Percentiles rank a stretch among this genome's conserved stretches.
phyloP scores from a whole-genome alignment of 208 protist species.

The Acanthamoeba triangularis region DNA sequence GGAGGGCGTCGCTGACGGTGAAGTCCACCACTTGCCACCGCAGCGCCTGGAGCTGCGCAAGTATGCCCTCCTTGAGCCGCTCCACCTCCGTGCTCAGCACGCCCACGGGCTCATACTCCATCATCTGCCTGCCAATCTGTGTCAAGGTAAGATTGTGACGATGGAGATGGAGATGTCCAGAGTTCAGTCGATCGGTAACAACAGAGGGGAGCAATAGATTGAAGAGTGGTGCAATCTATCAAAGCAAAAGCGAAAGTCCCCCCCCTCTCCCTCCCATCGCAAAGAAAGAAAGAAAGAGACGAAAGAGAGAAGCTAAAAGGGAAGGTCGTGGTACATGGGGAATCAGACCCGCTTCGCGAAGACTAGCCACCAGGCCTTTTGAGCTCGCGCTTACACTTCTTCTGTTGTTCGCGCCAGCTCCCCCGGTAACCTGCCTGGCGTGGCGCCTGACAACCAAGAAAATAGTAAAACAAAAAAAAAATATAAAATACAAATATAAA shows the following conservation, averaged over 20 bases:
- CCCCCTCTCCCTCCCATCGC: neutral
- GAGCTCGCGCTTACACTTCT: neutral
- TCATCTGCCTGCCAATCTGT: neutral
- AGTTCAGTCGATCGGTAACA: neutral
- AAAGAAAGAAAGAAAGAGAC: neutral
- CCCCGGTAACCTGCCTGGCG: neutral
- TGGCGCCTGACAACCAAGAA: neutral
- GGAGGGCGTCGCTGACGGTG: neutral
- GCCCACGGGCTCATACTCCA: neutral
- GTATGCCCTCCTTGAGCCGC: constrained; percentile 18
- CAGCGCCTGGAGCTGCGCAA: neutral
- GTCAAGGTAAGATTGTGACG: no score
- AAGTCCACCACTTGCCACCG: constrained; percentile 18
- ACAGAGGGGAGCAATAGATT: neutral
- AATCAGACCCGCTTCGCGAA: neutral
- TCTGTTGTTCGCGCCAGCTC: neutral
- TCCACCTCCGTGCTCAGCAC: constrained; percentile 3
- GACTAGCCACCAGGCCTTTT: neutral
- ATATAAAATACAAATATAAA: no score
- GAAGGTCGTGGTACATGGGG: neutral
- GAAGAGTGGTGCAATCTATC: neutral
- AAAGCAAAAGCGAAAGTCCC: neutral
- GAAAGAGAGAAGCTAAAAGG: neutral
- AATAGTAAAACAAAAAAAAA: no score
- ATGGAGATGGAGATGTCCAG: neutral